Evolutionary conservation across 2,329 filamentous ascomycete genomes (phyloP), one percentile per base, ranked within the genome.

Genomic region (Massarina eburnea): DNA sequence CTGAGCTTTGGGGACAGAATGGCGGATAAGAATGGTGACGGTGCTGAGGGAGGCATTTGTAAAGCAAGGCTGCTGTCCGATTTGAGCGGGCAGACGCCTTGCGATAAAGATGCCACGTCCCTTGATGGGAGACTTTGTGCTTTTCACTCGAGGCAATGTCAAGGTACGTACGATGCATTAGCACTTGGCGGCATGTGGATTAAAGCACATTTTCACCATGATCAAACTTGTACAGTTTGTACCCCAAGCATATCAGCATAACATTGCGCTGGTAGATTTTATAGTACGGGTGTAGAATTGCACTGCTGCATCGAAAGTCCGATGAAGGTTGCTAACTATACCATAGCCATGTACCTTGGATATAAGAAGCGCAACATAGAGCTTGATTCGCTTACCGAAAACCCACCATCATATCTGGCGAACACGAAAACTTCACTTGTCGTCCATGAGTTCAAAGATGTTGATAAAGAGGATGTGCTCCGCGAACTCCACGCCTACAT

Each of bases 301-400:
- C n/a, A n/a, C n/a, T n/a, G 17, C 30, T 6, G 7, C 30, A n/a
- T 34, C 7, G 17, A 15, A 7, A 6, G 30, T 18, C n/a, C 30
- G 30, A 15, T 7, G 30, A 34, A n/a, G 10, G 8, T 14, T 24
- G 14, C 43, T 46, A 15, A 52, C 35, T 12, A 8, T 5, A 21
- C 15, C 18, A 17, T 19, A 56, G 57, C 57, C 14, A 63, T 79
- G 3, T 79, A 79, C 56, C 67, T 69, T 40, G 76, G 76, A 8
- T 79, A 79, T 59, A 78, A 78, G 52, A 68, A 61, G 32, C 73
- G 75, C 33, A 78, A 77, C 55, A 64, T 67, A 8, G 64, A 68
- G 37, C 68, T 79, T 3, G 75, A 79, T 43, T 46, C 48, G 3
- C 53, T 75, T 14, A 49, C 64, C 3, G 57, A 57, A 9, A 49